Evolutionary conservation across 179 eudicot species (phyloP).

Genomic region (Beta lomatogona): DNA sequence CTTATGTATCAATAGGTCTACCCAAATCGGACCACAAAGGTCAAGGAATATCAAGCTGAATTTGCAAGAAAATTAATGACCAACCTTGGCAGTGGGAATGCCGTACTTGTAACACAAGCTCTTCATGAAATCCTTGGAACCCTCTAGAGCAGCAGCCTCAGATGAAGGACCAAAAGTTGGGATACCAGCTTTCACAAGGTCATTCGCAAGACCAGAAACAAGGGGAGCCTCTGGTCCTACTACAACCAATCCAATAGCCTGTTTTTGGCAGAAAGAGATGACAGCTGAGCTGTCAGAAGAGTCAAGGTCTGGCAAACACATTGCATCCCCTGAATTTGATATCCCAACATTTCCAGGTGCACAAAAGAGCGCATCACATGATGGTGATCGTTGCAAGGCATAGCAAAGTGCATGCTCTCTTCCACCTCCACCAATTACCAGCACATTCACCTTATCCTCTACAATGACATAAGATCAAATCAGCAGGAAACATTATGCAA

Average conservation of each 20-base stretch:
- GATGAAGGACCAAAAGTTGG: constrained; percentile 93
- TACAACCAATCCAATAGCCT: constrained; percentile 76
- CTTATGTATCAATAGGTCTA: neutral
- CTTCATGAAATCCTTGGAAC: constrained; percentile 96
- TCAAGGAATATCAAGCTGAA: neutral
- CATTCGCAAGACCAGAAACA: constrained; percentile 89
- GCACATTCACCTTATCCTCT: constrained; percentile 67
- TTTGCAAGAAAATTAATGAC: constrained; percentile 19
- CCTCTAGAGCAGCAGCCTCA: constrained; percentile 94
- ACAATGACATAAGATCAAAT: constrained; percentile 15
- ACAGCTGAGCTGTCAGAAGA: constrained; percentile 70
- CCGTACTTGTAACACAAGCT: constrained; percentile 82
- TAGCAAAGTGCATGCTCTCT: constrained; percentile 96
- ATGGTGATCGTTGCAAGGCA: constrained; percentile 74
- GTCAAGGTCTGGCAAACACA: constrained; percentile 66
- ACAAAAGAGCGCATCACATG: constrained; percentile 70
- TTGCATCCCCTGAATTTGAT: constrained; percentile 79
- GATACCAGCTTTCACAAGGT: constrained; percentile 72
- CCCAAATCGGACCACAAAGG: neutral
- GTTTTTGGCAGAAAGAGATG: constrained; percentile 62
- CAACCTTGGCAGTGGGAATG: constrained; percentile 97
- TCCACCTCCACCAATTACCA: constrained; percentile 98
- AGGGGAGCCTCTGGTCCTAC: constrained; percentile 97
- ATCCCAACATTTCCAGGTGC: constrained; percentile 97
- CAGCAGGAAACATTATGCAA: neutral